Conservation (phyloP, 2,329 filamentous ascomycete genomes). For the Capronia epimyces region DNA sequence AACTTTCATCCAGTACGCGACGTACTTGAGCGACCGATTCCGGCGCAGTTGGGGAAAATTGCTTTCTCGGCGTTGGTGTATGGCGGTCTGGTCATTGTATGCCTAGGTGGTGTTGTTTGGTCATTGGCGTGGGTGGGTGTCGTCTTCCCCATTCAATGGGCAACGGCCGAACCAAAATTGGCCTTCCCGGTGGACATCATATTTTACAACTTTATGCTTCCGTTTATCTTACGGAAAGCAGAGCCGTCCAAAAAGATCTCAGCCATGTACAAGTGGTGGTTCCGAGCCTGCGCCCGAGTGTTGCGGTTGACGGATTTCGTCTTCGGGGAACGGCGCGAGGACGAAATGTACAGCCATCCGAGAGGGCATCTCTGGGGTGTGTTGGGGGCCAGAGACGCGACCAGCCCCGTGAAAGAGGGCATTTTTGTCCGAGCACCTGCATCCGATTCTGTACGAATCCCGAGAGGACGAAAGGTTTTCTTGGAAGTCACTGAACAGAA, state of each 20-base stretch:
- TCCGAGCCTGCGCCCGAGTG: constrained; percentile 72
- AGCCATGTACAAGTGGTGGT: constrained; percentile 92
- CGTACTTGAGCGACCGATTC: constrained; percentile 85
- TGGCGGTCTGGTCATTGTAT: constrained; percentile 84
- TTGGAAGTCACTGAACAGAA: constrained; percentile 67
- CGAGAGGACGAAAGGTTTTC: constrained; percentile 77
- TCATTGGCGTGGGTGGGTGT: constrained; percentile 43
- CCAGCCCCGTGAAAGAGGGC: constrained; percentile 51
- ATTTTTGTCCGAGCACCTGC: constrained; percentile 87
- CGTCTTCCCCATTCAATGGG: constrained; percentile 87
- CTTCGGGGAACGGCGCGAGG: constrained; percentile 72
- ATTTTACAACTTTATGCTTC: constrained; percentile 96
- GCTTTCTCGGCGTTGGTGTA: constrained; percentile 94
- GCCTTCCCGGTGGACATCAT: constrained; percentile 92
- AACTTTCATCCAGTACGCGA: constrained; percentile 97
- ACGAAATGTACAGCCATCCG: constrained; percentile 60
- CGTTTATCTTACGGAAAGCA: constrained; percentile 74
- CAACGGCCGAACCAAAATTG: constrained; percentile 82
- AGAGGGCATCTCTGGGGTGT: constrained; percentile 53
- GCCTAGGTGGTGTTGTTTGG: constrained; percentile 94
- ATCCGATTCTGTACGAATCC: constrained; percentile 90
- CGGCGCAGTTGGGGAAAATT: constrained; percentile 91
- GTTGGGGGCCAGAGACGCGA: constrained; percentile 8
- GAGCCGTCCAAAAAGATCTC: constrained; percentile 80
- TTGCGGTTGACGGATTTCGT: constrained; percentile 87